Conservation (phyloP, 2,329 filamentous ascomycete species). For the Trichoderma citrinoviride region DNA sequence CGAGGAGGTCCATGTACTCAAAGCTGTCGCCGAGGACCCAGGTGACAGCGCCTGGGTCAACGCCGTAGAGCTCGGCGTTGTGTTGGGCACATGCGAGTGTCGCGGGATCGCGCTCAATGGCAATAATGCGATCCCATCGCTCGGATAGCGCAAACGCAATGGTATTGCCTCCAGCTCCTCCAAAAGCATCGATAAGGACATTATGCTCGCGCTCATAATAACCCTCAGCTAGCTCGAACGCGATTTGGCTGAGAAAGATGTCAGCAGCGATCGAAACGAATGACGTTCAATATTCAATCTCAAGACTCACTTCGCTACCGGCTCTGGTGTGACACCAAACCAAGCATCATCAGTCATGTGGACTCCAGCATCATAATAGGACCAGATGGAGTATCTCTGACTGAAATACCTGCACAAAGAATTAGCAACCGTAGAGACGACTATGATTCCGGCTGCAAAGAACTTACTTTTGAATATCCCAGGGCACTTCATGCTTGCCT, state of each 20-base stretch:
- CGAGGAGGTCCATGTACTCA: conserved; percentile 57
- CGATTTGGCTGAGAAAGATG: conserved; percentile 61
- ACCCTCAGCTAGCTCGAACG: conserved; percentile 71
- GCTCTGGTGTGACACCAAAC: conserved; percentile 96
- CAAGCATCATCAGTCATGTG: conserved; percentile 91
- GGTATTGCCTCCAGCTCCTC: conserved; percentile 86
- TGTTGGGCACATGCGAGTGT: conserved; percentile 87
- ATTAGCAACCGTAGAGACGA: not conserved
- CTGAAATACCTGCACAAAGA: conserved; percentile 70
- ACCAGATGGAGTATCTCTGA: conserved; percentile 85
- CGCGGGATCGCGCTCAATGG: conserved; percentile 78
- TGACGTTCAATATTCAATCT: not conserved
- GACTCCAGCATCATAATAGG: conserved; percentile 80
- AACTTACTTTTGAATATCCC: conserved; percentile 77
- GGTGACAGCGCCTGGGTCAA: conserved; percentile 67
- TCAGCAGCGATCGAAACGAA: not conserved
- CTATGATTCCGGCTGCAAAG: too few species aligned
- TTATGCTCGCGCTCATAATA: conserved; percentile 54
- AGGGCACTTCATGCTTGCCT: conserved; percentile 67
- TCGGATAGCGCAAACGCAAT: conserved; percentile 87
- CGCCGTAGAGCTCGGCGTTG: conserved; percentile 83
- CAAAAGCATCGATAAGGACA: conserved; percentile 83
- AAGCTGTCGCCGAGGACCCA: conserved; percentile 91
- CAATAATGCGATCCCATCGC: conserved; percentile 80
- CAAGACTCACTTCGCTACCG: conserved; percentile 69